phyloP scores from a whole-genome alignment of 1,139 yeast species.

The Ogataea hybrid region DNA sequence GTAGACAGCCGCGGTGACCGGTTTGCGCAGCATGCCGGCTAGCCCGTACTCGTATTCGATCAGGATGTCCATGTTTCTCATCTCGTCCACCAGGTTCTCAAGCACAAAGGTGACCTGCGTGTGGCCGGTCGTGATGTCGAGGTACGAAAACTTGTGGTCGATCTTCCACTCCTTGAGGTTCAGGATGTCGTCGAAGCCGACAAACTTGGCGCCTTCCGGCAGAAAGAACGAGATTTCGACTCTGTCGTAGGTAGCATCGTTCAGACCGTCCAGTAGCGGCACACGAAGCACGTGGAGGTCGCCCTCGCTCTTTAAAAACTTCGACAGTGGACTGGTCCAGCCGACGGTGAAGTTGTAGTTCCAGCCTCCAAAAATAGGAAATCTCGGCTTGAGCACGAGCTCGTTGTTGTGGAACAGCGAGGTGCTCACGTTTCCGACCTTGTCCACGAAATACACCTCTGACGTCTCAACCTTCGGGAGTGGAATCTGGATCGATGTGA shows the following conservation, averaged over 20 bases:
- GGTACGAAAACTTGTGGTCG: slow-evolving; percentile 56
- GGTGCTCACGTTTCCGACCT: slow-evolving; percentile 94
- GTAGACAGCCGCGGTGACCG: slow-evolving; percentile 63
- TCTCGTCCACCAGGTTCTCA: slow-evolving; percentile 67
- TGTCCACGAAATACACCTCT: slow-evolving; percentile 69
- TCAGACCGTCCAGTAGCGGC: slow-evolving; percentile 74
- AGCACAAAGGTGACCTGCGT: slow-evolving; percentile 67
- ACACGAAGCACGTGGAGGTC: slow-evolving; percentile 62
- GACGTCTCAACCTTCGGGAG: slow-evolving; percentile 50
- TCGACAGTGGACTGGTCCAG: slow-evolving; percentile 65
- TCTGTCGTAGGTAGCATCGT: slow-evolving; percentile 63
- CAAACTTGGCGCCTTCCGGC: slow-evolving; percentile 82
- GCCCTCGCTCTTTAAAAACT: slow-evolving; percentile 43
- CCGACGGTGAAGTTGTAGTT: slow-evolving; percentile 92
- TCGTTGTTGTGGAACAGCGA: slow-evolving; percentile 49
- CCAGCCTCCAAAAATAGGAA: slow-evolving; percentile 96
- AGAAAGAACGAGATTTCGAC: slow-evolving; percentile 64
- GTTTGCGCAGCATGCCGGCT: slow-evolving; percentile 57
- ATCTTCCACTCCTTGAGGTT: slow-evolving; percentile 38
- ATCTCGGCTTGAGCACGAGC: slow-evolving; percentile 76
- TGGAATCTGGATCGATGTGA: slow-evolving; percentile 57
- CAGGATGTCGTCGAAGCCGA: slow-evolving; percentile 60
- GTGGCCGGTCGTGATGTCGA: slow-evolving; percentile 79
- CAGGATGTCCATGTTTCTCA: slow-evolving; percentile 54
- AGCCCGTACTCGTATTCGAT: slow-evolving; percentile 63